These are phyloP conservation scores for Arthroderma sp. DNA, from an alignment of 2,329 filamentous ascomycete species.

Conservation along the genomic window DNA sequence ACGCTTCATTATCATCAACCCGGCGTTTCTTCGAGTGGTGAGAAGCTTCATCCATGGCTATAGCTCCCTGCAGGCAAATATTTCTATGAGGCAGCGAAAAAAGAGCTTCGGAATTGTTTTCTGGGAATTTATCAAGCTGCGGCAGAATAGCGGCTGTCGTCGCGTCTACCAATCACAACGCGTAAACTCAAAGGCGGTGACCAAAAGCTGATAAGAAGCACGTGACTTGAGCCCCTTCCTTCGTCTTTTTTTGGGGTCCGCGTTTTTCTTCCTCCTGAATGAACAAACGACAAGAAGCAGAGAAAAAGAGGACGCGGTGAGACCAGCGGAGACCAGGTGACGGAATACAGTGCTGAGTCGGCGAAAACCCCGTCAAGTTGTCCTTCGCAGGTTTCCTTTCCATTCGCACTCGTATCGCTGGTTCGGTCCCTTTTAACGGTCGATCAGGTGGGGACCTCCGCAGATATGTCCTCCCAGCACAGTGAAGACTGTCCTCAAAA, in stretches of 20 bases:
- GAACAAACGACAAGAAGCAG: neutral
- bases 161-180: constrained; percentile 8
- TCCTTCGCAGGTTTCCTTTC: too few species aligned
- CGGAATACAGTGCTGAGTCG: too few species aligned
- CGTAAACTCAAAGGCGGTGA: neutral
- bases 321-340: too few species aligned
- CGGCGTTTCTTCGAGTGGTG: constrained; percentile 21
- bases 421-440: neutral
- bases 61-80: too few species aligned
- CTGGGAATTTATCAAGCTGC: neutral
- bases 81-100: neutral
- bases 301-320: too few species aligned
- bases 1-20: constrained; percentile 16
- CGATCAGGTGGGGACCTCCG: neutral
- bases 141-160: neutral
- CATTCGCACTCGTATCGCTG: too few species aligned
- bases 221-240: neutral
- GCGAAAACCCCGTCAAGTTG: too few species aligned
- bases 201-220: neutral
- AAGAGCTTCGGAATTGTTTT: neutral
- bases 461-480: constrained; percentile 7
- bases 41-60: constrained; percentile 7
- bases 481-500: constrained; percentile 31
- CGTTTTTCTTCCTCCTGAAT: neutral
- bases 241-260: too few species aligned